Conservation (phyloP, 192 early-diverging fungal genomes). For the Coemansia sp. region DNA sequence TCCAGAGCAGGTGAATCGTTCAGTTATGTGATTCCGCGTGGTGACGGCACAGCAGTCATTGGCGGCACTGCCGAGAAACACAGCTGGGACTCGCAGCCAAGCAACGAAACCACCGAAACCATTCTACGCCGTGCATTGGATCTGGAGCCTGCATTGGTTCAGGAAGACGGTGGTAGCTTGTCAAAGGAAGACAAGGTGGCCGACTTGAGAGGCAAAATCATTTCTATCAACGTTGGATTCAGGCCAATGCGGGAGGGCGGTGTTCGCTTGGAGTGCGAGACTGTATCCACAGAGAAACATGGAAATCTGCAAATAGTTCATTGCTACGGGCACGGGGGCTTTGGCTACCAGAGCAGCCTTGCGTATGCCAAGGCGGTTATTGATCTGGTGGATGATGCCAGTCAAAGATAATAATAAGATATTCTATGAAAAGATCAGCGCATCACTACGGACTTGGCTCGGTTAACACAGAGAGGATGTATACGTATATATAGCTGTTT, state of each 20-base stretch:
- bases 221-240: conserved; percentile 56
- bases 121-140: conserved; percentile 42
- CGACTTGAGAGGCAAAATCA: conserved; percentile 15
- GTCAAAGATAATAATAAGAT: too few species aligned
- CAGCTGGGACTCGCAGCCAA: conserved; percentile 39
- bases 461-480: too few species aligned
- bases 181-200: conserved; percentile 41
- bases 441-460: too few species aligned
- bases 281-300: not conserved
- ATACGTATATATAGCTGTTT: too few species aligned
- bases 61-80: conserved; percentile 35
- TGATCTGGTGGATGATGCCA: conserved; percentile 1
- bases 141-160: conserved; percentile 56
- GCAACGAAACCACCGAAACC: conserved; percentile 31
- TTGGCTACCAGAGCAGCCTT: conserved; percentile 55
- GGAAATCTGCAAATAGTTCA: conserved; percentile 54
- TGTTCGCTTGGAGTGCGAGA: conserved; percentile 48
- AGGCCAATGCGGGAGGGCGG: conserved; percentile 63
- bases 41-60: conserved; percentile 42
- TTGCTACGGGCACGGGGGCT: conserved; percentile 69
- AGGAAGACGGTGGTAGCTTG: conserved; percentile 6
- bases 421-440: not conserved
- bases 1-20: conserved; percentile 38
- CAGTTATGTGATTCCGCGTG: conserved; percentile 46
- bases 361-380: conserved; percentile 22